Base-by-base conservation (phyloP, 768 basidiomycete genomes). In the Cystobasidium onofrii region DNA sequence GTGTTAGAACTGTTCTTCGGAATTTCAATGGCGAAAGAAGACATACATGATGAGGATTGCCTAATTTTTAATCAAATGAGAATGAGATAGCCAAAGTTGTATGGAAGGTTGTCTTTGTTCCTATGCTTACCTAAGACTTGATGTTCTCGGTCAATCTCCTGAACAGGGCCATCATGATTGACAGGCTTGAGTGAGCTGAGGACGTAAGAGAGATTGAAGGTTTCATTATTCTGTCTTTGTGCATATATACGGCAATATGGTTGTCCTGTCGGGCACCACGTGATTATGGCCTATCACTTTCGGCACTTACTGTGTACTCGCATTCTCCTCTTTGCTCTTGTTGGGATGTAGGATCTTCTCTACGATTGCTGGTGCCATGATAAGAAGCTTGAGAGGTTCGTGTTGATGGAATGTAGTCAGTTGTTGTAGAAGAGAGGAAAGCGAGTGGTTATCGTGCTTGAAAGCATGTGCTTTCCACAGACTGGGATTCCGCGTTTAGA, bases 31-130 rank as follows among this genome's bases (percentile, higher is more conserved):
- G n/a, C n/a, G 27, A 6, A 36, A 20, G 61, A 9, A 34, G n/a
- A 43, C 63, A 25, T 27, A 64, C 63, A 25, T 64, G 63, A 31
- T 64, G 63, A 36, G 63, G 63, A 34, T 64, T 64, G 39, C 63
- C 63, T 64, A n/a, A 39, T 34, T 1, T 13, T 34, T n/a, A n/a
- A n/a, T n/a, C n/a, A n/a, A n/a, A n/a, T n/a, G n/a, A n/a, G n/a
- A n/a, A n/a, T n/a, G n/a, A n/a, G n/a, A n/a, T n/a, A n/a, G n/a
- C n/a, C n/a, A n/a, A n/a, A n/a, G n/a, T n/a, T n/a, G n/a, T n/a
- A n/a, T n/a, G n/a, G n/a, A n/a, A n/a, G n/a, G n/a, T n/a, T n/a
- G n/a, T n/a, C n/a, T n/a, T n/a, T n/a, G n/a, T n/a, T n/a, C n/a
- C n/a, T n/a, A n/a, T n/a, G 31, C 39, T 64, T n/a, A 64, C 63